Base-by-base conservation (phyloP, 345 rosid genomes). In the Lepidium sativum region DNA sequence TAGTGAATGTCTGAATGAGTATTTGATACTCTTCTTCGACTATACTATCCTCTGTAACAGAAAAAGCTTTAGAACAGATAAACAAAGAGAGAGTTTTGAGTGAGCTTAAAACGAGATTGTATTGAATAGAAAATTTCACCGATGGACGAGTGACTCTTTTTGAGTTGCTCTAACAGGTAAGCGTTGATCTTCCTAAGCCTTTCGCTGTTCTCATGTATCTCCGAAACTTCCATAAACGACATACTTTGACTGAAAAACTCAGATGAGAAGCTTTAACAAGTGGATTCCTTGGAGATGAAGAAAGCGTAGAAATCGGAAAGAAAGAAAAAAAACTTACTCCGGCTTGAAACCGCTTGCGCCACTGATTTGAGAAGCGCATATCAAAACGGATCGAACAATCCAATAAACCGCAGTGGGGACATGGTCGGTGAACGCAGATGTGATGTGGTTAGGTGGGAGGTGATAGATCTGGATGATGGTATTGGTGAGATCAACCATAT, bases 371-470 rank as follows among this genome's bases (percentile, higher is more conserved):
- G 87, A 31, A 4, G 86, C 79, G 63, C 92, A 86, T 20, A 84
- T 86, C 69, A 86, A 67, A 9, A 83, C 81, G 53, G 90, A 69
- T 68, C 92, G 79, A 59, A 86, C 79, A 42, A 90, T 84, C 98
- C 95, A 88, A 67, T 88, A 86, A 44, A 91, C 94, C 8, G 96
- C 86, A 20, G 79, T 63, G 9, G 98, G 95, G 34, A 88, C 65
- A 40, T 80, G 85, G 12, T 80, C 82, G 0, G 85, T 57, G 50
- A 58, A 38, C 29, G 78, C 90, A 1, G 48, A 0, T 33, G 90
- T 39, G 49, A 83, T 79, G 75, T 88, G 86, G n/a, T 67, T 72
- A 4, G 82, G 41, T 10, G 96, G 92, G 25, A 91, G 84, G 48
- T 82, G 83, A 61, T 72, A 80, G 52, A 82, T 75, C n/a, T 79